Conservation (phyloP, 306 rosid species). For the Oxytropis ochrocephala region DNA sequence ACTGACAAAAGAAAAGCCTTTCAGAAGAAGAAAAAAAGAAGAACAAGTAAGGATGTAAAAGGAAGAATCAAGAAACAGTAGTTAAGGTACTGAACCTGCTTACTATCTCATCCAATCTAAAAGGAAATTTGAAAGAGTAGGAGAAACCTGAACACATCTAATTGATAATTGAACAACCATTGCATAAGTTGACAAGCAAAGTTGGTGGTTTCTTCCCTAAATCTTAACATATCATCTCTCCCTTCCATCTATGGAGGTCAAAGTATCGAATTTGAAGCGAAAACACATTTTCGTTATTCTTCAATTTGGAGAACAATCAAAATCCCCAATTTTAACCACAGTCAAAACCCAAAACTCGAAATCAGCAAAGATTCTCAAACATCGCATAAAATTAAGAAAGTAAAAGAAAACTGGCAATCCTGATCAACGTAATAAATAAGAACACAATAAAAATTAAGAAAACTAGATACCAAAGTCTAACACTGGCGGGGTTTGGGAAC, state of each 20-base stretch:
- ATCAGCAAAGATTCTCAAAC: neutral
- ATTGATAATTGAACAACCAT: neutral
- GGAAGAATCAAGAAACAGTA: neutral
- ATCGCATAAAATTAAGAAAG: neutral
- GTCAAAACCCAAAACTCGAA: neutral
- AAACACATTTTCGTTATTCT: neutral
- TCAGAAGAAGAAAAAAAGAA: neutral
- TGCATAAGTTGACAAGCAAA: neutral
- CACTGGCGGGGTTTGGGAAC: too few relatives aligned
- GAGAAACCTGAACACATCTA: neutral
- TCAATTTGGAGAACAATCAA: neutral
- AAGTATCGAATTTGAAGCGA: neutral
- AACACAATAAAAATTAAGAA: too few relatives aligned
- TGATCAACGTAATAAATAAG: too few relatives aligned
- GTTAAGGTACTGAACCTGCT: neutral
- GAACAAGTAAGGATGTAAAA: neutral
- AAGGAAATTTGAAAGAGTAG: neutral
- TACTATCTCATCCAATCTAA: neutral
- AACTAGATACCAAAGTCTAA: too few relatives aligned
- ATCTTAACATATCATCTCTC: slow-evolving; percentile 1
- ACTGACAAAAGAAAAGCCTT: neutral
- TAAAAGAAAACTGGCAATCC: too few relatives aligned
- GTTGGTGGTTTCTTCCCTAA: neutral
- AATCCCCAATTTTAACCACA: slow-evolving; percentile 2
- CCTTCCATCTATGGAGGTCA: slow-evolving; percentile 7